A percentile compares a stretch with the other conserved stretches of the same genome.
Conservation (phyloP, 1,284 basidiomycete species). For the Fomes fomentarius region DNA sequence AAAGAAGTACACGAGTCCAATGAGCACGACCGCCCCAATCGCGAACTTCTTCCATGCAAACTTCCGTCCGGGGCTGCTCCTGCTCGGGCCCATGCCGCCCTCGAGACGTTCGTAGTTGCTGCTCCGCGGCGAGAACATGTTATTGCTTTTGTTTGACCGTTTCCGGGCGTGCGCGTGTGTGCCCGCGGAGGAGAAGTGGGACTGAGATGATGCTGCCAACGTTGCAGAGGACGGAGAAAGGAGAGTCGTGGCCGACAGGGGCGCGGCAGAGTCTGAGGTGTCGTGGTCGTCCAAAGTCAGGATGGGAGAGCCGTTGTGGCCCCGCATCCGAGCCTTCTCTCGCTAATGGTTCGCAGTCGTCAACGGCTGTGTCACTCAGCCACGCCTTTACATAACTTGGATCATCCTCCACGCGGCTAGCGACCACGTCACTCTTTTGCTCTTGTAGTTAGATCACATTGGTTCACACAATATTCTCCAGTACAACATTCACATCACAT, state of each 20-base stretch:
- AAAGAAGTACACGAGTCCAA: conserved; percentile 66
- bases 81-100: conserved; percentile 55
- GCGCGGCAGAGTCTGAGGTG: conserved; percentile 1
- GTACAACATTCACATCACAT: conserved; percentile 1
- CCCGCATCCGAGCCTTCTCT: conserved; percentile 4
- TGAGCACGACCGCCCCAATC: conserved; percentile 54
- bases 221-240: conserved; percentile 3
- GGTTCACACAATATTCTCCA: neutral
- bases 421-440: too few relatives aligned
- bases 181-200: conserved; percentile 5
- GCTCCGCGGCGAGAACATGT: conserved; percentile 48
- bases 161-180: conserved; percentile 3
- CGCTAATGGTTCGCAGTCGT: neutral
- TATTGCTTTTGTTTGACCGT: conserved; percentile 15
- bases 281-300: conserved; percentile 14
- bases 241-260: conserved; percentile 4
- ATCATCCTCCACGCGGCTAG: too few relatives aligned
- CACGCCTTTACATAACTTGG: neutral
- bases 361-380: too few relatives aligned
- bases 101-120: conserved; percentile 68
- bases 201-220: conserved; percentile 3
- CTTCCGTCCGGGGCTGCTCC: conserved; percentile 32
- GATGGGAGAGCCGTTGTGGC: conserved; percentile 4
- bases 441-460: neutral
- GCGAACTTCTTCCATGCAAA: conserved; percentile 72